Percentiles rank a stretch among this genome's conserved stretches.
phyloP scores from a whole-genome alignment of 306 rosid species.

The Cucurbita maxima region DNA sequence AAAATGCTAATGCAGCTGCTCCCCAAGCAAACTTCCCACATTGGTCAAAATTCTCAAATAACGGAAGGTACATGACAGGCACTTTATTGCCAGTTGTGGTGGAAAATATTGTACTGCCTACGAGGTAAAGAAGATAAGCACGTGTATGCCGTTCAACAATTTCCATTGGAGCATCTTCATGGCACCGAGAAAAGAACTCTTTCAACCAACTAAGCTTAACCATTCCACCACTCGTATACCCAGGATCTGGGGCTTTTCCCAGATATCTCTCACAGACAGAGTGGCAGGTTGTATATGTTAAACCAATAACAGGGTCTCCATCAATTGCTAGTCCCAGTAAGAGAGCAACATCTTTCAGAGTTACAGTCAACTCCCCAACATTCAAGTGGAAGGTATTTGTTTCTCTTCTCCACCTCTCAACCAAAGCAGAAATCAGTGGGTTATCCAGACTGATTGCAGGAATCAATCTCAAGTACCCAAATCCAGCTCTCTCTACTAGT shows the following conservation, averaged over 20 bases:
- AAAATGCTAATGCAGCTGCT: constrained; percentile 70
- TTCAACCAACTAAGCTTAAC: constrained; percentile 99
- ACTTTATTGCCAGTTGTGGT: constrained; percentile 98
- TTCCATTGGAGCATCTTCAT: constrained; percentile 64
- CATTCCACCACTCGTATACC: constrained; percentile 98
- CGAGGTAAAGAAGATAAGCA: constrained; percentile 94
- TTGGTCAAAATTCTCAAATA: constrained; percentile 64
- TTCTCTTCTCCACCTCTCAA: constrained; percentile 98
- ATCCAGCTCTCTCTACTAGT: constrained; percentile 81
- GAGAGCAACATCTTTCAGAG: constrained; percentile 79
- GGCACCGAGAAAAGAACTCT: constrained; percentile 75
- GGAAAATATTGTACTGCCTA: constrained; percentile 94
- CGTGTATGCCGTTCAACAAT: constrained; percentile 79
- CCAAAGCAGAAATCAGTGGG: constrained; percentile 91
- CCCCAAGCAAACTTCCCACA: constrained; percentile 97
- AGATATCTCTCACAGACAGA: constrained; percentile 77
- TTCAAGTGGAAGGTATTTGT: constrained; percentile 97
- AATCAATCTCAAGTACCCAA: constrained; percentile 71
- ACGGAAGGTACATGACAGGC: constrained; percentile 98
- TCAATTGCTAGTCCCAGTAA: constrained; percentile 90
- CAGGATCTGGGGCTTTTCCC: constrained; percentile 65
- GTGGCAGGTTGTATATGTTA: constrained; percentile 73
- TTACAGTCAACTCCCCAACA: constrained; percentile 90
- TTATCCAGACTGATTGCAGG: constrained; percentile 97
- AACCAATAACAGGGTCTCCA: constrained; percentile 90